Evolutionary conservation across 495 filamentous ascomycete species (phyloP), one percentile per base, ranked within the genome.

Genomic region (Lasiosphaeris hirsuta): DNA sequence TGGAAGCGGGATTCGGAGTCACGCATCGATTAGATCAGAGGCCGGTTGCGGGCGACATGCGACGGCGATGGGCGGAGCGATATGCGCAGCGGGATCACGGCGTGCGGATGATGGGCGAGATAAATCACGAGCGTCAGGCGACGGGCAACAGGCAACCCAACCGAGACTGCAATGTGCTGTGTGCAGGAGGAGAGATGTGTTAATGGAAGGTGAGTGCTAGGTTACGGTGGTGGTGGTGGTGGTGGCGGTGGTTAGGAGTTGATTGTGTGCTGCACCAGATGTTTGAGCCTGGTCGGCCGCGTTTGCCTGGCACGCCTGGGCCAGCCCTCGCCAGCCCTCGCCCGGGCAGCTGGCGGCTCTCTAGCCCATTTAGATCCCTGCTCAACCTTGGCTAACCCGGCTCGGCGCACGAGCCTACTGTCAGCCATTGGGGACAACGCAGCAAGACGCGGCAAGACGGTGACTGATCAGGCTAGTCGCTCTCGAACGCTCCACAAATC

Each of bases 341-440:
- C 23, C 23, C n/a, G n/a, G n/a, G n/a, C n/a, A 5, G 36, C 54
- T 45, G 60, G 60, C 60, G 60, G 60, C 59, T 61, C 59, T 61
- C 51, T 18, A 54, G 51, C 39, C 54, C 55, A 62, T 62, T 50
- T 55, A 62, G 50, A 58, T 53, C 54, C 60, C 53, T 61, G 59
- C 39, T 30, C 39, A n/a, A 47, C 18, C 47, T 35, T 19, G 41
- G 38, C 50, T 45, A 43, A 11, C 47, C 47, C 56, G 7, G 46
- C 46, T 13, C 17, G 10, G 15, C 13, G 34, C 44, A 34, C 46
- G 54, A 18, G 39, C 33, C 19, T n/a, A 17, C 51, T 13, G 37
- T 14, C 50, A 14, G 50, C 38, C 39, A 51, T 39, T 54, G 49
- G 57, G 54, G 57, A 53, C 57, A 59, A 47, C 37, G 23, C 56